Evolutionary conservation across 2,329 filamentous ascomycete genomes (phyloP), one percentile per base, ranked within the genome.

Genomic region (Claviceps purpurea): DNA sequence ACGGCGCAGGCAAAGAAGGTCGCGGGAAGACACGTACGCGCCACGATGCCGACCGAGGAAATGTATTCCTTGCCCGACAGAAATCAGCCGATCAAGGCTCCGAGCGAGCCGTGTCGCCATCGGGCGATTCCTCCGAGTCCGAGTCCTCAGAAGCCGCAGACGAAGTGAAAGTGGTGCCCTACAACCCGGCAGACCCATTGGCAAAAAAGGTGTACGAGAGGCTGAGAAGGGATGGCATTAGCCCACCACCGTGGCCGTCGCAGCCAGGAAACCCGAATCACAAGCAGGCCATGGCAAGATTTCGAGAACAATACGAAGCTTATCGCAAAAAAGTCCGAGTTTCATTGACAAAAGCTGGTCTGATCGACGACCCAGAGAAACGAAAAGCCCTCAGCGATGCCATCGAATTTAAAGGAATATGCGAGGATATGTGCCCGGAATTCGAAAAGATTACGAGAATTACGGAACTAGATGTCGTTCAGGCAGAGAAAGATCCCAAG

Each of bases 391-490:
- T 85, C 7, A 73, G 78, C 53, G 76, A 85, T 60, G 82, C 82
- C 6, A 78, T 85, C 47, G 74, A 78, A 43, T 85, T 85, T 61
- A 81, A 81, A 61, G 82, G 82, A 14, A 82, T 81, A 46, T 84
- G 81, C 59, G 78, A 84, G 58, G 78, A 82, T 26, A 85, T 84
- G 81, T 85, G 82, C 55, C 82, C 82, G 5, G 78, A 83, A 56
- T 84, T 77, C 63, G 82, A 85, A 61, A 78, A 77, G 62, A 74
- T 82, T 38, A 77, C 73, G 49, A 73, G 81, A 55, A 83, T 85
- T 52, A 76, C 75, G 47, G 79, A 84, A 61, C 69, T 73, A 58
- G 78, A 84, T 55, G 73, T 82, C 22, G 74, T 77, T 56, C 66
- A 66, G 6, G 70, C 76, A 6, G 81, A 84, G 59, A 81, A 78